phyloP scores from a whole-genome alignment of 805 yeast genomes.

The Priceomyces fermenticarens region DNA sequence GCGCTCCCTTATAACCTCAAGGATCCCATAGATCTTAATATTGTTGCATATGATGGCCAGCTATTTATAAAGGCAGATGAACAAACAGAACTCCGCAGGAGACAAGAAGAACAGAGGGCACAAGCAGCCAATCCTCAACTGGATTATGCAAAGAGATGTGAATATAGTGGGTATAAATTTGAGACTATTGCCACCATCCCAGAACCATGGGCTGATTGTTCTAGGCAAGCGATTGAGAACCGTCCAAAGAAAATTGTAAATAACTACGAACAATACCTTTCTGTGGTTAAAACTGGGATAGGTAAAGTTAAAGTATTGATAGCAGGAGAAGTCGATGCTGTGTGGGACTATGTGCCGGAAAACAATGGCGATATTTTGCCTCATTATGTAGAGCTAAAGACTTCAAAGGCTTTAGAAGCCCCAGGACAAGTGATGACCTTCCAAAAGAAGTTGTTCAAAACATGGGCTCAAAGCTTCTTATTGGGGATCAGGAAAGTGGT shows the following conservation, averaged over 20 bases:
- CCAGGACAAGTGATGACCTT: constrained; percentile 60
- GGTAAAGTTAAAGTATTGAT: constrained; percentile 66
- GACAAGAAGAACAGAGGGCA: constrained; percentile 17
- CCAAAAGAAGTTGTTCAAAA: constrained; percentile 69
- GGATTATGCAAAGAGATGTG: constrained; percentile 36
- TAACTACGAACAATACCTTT: constrained; percentile 72
- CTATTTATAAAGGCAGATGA: constrained; percentile 57
- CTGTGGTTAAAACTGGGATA: constrained; percentile 82
- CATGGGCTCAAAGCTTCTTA: constrained; percentile 94
- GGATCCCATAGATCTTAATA: constrained; percentile 58
- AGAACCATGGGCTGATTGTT: constrained; percentile 68
- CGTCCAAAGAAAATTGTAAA: constrained; percentile 59
- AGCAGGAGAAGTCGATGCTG: constrained; percentile 93
- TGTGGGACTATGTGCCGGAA: constrained; percentile 73
- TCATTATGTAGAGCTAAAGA: constrained; percentile 85
- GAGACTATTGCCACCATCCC: constrained; percentile 74
- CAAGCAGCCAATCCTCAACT: constrained; percentile 18
- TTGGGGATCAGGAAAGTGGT: constrained; percentile 78
- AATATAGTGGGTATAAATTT: constrained; percentile 79
- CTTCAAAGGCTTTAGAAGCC: constrained; percentile 54
- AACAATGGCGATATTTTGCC: constrained; percentile 43
- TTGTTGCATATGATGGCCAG: constrained; percentile 73
- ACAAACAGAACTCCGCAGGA: constrained; percentile 32
- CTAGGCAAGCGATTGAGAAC: constrained; percentile 66
- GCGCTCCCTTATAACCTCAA: constrained; percentile 59